Evolutionary conservation across 208 protist genomes (phyloP), one percentile per base, ranked within the genome.

Genomic region (Acanthamoeba culbertsoni): DNA sequence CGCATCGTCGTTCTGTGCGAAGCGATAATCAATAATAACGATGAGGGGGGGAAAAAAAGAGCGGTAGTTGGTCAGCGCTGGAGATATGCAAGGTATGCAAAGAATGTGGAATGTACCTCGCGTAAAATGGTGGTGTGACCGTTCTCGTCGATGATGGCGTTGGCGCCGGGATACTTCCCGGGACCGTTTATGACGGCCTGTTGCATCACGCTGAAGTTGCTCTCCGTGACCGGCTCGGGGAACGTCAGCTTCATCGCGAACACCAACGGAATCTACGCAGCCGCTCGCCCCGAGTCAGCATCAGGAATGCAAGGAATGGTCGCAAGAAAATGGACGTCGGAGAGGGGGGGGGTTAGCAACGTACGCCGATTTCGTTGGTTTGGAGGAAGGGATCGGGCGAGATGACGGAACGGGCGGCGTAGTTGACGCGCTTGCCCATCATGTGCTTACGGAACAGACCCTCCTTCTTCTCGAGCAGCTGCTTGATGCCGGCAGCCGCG

Each of bases 351-450:
- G 28, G 48, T 18, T 8, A 20, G 33, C 20, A 4, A 1, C 51
- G 45, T 91, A 96, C 92, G 94, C 98, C 98, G 73, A 99, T 98
- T 96, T 99, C 98, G 95, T 99, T 98, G 31, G 99, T 99, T 91
- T 98, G 97, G 37, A 99, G 95, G 46, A 98, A 97, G 86, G 98
- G 98, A 97, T 99, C 99, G 28, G 99, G 99, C 18, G 99, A 99
- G 96, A 99, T 99, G 93, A 99, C 99, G 0, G 97, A 98, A 65
- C 99, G 98, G 82, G 98, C 99, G 14, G 99, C 98, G 94, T 99
- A 99, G 97, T 99, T 99, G 51, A 99, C 99, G 93, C 99, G 98
- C 95, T 99, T 99, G 91, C 99, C 99, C 99, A 99, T 99, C 98
- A 99, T 99, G 97, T 99, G 98, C 97, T 98, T 99, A 95, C 99